A percentile compares a stretch with the other conserved stretches of the same genome.
phyloP scores from a whole-genome alignment of 2,329 filamentous ascomycete genomes.

The Colletotrichum orbiculare region DNA sequence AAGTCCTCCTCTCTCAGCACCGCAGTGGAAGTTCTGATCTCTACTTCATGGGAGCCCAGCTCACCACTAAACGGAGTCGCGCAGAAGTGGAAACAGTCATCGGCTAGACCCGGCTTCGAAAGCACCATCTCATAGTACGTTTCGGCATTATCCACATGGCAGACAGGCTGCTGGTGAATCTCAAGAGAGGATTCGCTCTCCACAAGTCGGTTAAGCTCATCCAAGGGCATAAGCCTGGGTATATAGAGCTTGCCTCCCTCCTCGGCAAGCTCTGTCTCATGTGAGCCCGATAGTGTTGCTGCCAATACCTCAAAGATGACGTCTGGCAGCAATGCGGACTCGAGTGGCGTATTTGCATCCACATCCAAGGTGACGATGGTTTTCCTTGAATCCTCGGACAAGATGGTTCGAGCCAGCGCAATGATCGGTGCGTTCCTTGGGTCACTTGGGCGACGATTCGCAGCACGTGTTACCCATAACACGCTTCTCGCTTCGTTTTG shows the following conservation, averaged over 20 bases:
- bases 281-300: slow-evolving; percentile 30
- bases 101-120: slow-evolving; percentile 41
- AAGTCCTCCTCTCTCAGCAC: slow-evolving; percentile 51
- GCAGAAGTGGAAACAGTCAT: slow-evolving; percentile 42
- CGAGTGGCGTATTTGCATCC: slow-evolving; percentile 35
- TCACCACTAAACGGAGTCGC: slow-evolving; percentile 22
- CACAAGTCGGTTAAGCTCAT: slow-evolving; percentile 56
- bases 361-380: slow-evolving; percentile 58
- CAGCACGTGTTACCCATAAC: slow-evolving; percentile 60
- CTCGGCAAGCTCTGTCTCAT: slow-evolving; percentile 58
- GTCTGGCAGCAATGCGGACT: slow-evolving; percentile 41
- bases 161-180: slow-evolving; percentile 2
- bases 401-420: slow-evolving; percentile 59
- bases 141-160: background rate
- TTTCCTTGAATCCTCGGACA: slow-evolving; percentile 60
- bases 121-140: slow-evolving; percentile 39
- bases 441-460: slow-evolving; percentile 48
- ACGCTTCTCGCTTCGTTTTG: slow-evolving; percentile 50
- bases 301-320: slow-evolving; percentile 41
- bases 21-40: slow-evolving; percentile 52
- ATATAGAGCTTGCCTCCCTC: slow-evolving; percentile 51
- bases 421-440: slow-evolving; percentile 54
- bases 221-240: slow-evolving; percentile 56
- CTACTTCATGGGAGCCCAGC: slow-evolving; percentile 49
- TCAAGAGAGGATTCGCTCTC: slow-evolving; percentile 42